Evolutionary conservation across 768 basidiomycete species (phyloP), one percentile per base, ranked within the genome.

Genomic region (Suillus occidentalis): DNA sequence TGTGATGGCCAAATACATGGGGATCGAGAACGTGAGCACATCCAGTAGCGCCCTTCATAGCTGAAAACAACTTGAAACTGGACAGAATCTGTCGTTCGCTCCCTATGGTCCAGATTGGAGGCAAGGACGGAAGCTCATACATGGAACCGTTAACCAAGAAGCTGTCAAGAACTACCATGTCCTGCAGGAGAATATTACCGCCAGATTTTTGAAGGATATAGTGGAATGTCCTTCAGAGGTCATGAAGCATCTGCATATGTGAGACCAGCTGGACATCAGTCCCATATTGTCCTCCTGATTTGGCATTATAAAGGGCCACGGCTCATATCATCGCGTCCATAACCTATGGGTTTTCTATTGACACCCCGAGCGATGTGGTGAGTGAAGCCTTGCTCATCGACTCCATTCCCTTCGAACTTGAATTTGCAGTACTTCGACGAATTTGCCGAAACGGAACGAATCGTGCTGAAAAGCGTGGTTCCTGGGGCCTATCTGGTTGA

Each of bases 1-100:
- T 49, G 16, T 62, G 18, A 65, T 63, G 64, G 64, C 61, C 12
- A 59, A 63, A n/a, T 42, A 58, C n/a, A 63, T 63, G 50, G 62
- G 62, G 7, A 36, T 63, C 37, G 62, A 63, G 37, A 59, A 63
- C 8, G 62, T 63, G 20, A 59, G 62, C 18, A 42, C 40, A 12
- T 42, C 22, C 22, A 16, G 1, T 13, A 25, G 25, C 3, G 22
- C 13, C 7, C n/a, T 18, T 63, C 14, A 39, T 34, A 2, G 7
- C n/a, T n/a, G 10, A 14, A 55, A 16, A 36, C 8, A 31, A 53
- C 42, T 16, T 14, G 8, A 60, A 14, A 31, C 36, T n/a, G 20
- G 14, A 6, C 56, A 64, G 34, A 60, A 49, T 56, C 9, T 58
- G 37, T 45, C 67, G 1, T 56, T 78, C 20, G 63, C 70, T n/a